Conservation (phyloP, 2,329 filamentous ascomycete genomes). For the Beauveria sp. region DNA sequence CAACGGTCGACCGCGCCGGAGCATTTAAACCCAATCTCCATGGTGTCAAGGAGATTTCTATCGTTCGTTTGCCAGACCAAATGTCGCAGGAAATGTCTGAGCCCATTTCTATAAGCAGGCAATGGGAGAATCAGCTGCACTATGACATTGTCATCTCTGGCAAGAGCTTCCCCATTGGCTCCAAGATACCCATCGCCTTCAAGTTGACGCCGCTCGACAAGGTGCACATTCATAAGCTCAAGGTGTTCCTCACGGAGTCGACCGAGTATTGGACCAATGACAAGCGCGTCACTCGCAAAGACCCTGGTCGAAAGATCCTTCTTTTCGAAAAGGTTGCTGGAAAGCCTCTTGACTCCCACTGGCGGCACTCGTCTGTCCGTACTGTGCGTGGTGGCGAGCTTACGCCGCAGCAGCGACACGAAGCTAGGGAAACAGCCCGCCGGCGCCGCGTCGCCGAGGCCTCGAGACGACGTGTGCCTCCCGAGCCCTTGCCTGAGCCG, state of each 20-base stretch:
- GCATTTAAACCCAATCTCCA: constrained; percentile 85
- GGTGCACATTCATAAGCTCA: constrained; percentile 86
- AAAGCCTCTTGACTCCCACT: constrained; percentile 63
- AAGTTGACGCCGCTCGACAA: constrained; percentile 89
- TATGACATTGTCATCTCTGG: constrained; percentile 96
- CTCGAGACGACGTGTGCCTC: constrained; percentile 29
- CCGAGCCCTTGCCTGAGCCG: constrained; percentile 39
- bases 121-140: constrained; percentile 91
- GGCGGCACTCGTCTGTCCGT: constrained; percentile 66
- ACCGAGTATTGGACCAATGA: constrained; percentile 87
- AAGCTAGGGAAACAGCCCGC: constrained; percentile 40
- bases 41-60: constrained; percentile 70
- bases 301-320: constrained; percentile 75
- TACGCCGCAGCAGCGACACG: constrained; percentile 37
- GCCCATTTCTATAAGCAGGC: constrained; percentile 85
- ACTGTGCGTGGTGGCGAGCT: constrained; percentile 77
- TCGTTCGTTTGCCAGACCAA: constrained; percentile 81
- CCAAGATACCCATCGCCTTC: constrained; percentile 86
- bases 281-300: constrained; percentile 75
- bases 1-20: constrained; percentile 75
- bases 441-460: constrained; percentile 48
- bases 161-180: constrained; percentile 85
- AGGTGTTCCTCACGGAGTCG: constrained; percentile 84
- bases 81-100: constrained; percentile 85
- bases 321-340: constrained; percentile 85